Evolutionary conservation across 177 flowering plant species (phyloP), one percentile per base, ranked within the genome.

Genomic region (Vitis hybrid): DNA sequence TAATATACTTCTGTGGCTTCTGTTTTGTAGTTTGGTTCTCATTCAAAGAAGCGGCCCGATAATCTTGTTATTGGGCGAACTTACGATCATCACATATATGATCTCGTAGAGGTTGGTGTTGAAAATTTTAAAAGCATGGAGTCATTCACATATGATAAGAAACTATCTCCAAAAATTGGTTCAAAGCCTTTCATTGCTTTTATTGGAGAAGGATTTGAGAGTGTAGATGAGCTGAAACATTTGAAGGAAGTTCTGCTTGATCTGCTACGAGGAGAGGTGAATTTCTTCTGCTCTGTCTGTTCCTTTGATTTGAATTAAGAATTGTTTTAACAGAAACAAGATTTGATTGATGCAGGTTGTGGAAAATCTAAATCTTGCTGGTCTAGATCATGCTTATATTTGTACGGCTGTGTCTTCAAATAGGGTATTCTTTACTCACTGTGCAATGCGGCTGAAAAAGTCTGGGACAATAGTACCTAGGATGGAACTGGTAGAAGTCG

Each of bases 101-200:
- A 95, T 78, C 89, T 95, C 59, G 88, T 95, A 11, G 99, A 95
- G 81, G 92, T 95, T 82, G 99, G 97, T 13, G 89, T 93, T 62
- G 91, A 93, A 71, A 91, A 95, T 68, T 93, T 86, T 56, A 93
- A 84, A 79, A 60, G 88, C 59, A 76, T 85, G 83, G 81, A 75
- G 6, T 81, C 91, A 34, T 90, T 93, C 67, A 71, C 77, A 4
- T 88, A 85, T 69, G 94, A 93, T 69, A 91, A 87, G 87, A 93
- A 89, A 74, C 18, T 87, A 63, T 85, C 97, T 67, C 98, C 98
- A 51, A 68, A 23, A 26, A 75, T 77, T 6, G 97, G 96, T 18
- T 84, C 97, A 54, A 94, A 94, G 72, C 98, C 99, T 50, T 88
- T 94, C 71, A 85, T 94, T 72, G 76, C 82, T 64, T 94, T 94